Conservation (phyloP, 345 rosid genomes). For the Eucalyptus cloeziana region DNA sequence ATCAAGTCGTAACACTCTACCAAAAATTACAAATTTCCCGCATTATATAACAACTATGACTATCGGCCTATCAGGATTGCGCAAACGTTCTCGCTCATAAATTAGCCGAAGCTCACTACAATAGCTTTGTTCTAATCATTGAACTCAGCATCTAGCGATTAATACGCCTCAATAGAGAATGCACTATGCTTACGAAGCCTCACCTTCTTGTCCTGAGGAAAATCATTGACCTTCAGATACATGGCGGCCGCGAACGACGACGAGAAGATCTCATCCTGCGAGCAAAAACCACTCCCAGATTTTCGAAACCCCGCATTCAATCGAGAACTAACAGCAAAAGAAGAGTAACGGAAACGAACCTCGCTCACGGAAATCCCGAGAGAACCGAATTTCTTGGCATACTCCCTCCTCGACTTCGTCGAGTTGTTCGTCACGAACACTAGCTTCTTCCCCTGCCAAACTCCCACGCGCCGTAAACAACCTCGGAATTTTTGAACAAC, state of each 20-base stretch:
- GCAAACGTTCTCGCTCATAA: not conserved
- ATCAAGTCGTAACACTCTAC: not conserved
- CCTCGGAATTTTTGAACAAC: not conserved
- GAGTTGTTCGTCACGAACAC: constrained; percentile 87
- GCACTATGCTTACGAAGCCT: not conserved
- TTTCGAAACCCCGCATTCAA: not conserved
- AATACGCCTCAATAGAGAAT: not conserved
- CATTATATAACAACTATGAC: not conserved
- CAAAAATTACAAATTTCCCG: not conserved
- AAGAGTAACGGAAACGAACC: constrained; percentile 15
- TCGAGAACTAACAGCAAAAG: not conserved
- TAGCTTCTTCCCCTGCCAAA: constrained; percentile 60
- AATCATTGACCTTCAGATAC: constrained; percentile 70
- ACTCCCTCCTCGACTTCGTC: constrained; percentile 61
- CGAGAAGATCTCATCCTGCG: constrained; percentile 81
- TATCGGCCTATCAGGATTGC: not conserved
- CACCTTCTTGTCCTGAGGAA: constrained; percentile 76
- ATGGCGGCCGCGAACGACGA: constrained; percentile 91
- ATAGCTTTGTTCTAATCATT: rapidly evolving
- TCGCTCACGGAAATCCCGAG: constrained; percentile 64
- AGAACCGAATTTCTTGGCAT: constrained; percentile 52
- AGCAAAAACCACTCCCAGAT: not conserved
- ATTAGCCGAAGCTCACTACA: not conserved
- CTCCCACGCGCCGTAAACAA: not conserved
- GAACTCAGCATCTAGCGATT: not conserved